A percentile compares a stretch with the other conserved stretches of the same genome.
phyloP scores from a whole-genome alignment of 2,329 filamentous ascomycete genomes.

The Fusarium phyllophilum region DNA sequence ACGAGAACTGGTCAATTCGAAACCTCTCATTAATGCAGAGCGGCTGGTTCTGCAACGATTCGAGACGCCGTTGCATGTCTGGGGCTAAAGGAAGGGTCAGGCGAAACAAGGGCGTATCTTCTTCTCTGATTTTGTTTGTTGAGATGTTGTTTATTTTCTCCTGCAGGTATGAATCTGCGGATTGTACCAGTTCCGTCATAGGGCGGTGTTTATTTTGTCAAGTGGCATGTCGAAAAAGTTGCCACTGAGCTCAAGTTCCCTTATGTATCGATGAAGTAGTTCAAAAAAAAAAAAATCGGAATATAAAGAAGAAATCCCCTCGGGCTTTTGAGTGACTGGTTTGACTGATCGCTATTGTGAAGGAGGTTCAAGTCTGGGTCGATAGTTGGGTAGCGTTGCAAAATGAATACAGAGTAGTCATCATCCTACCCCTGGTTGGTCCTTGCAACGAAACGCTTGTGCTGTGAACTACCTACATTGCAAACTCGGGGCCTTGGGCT shows the following conservation, averaged over 20 bases:
- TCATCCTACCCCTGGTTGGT: neutral
- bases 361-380: neutral
- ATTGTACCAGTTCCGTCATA: slow-evolving; percentile 15
- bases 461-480: neutral
- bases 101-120: slow-evolving; percentile 31
- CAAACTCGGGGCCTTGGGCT: neutral
- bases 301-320: slow-evolving; percentile 6
- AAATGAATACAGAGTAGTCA: slow-evolving; percentile 12
- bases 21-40: slow-evolving; percentile 14
- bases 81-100: slow-evolving; percentile 7
- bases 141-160: neutral
- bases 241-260: slow-evolving; percentile 33
- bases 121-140: slow-evolving; percentile 16
- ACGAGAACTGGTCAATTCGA: slow-evolving; percentile 14
- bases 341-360: neutral
- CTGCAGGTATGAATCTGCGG: slow-evolving; percentile 11
- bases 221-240: slow-evolving; percentile 13
- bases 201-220: slow-evolving; percentile 32
- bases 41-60: slow-evolving; percentile 22
- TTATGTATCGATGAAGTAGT: slow-evolving; percentile 39
- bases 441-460: neutral
- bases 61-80: slow-evolving; percentile 27
- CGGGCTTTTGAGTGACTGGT: neutral
- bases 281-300: slow-evolving; percentile 10
- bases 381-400: slow-evolving; percentile 25